These are phyloP conservation scores for Dovyalis caffra DNA, from an alignment of 345 rosid genomes.

Conservation along the genomic window DNA sequence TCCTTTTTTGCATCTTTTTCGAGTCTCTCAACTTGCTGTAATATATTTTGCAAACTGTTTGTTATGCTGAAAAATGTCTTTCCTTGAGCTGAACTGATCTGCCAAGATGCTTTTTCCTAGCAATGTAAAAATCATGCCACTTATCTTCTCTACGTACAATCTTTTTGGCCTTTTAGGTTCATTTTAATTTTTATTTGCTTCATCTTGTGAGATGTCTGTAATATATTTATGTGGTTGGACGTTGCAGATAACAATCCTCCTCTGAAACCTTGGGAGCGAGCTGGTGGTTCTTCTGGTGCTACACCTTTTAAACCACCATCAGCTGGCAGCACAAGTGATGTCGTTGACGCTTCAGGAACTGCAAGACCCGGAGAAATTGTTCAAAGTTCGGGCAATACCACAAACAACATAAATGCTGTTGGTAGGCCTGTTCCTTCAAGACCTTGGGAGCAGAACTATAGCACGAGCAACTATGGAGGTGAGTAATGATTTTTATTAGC, in stretches of 20 bases:
- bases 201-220: not conserved
- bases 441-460: constrained; percentile 17
- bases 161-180: not conserved
- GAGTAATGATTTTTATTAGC: not conserved
- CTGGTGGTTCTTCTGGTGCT: constrained; percentile 10
- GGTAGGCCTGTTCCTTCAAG: constrained; percentile 15
- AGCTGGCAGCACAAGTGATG: constrained; percentile 24
- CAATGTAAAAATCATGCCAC: not conserved
- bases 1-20: not conserved
- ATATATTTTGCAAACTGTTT: not conserved
- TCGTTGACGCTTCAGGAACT: constrained; percentile 23
- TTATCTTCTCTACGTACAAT: not conserved
- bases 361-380: constrained; percentile 21
- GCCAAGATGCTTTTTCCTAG: not conserved
- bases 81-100: not conserved
- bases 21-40: not conserved
- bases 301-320: constrained; percentile 25
- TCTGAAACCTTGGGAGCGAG: constrained; percentile 25
- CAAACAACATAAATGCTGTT: not conserved
- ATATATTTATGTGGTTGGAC: not conserved
- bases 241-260: constrained; percentile 23
- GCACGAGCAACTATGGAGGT: constrained; percentile 10
- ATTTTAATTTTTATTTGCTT: not conserved
- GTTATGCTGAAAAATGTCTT: not conserved
- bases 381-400: constrained; percentile 1